Evolutionary conservation across 352 stramenopile genomes (phyloP).

Genomic region (Pythium angustatum): DNA sequence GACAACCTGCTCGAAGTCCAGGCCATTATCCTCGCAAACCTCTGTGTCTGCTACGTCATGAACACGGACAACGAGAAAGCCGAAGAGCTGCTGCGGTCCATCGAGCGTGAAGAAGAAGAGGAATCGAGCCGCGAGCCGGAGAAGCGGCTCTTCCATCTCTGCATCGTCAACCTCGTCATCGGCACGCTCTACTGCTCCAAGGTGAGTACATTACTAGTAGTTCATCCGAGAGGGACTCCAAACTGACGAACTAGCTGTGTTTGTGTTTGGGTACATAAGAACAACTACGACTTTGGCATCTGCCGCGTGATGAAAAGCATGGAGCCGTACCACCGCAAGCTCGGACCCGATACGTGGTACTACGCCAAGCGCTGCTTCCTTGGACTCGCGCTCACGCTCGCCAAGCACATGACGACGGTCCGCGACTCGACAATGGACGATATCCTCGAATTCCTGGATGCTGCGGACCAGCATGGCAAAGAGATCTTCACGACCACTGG

Average conservation of each 20-base stretch:
- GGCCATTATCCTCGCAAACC: conserved; percentile 96
- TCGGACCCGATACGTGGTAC: conserved; percentile 95
- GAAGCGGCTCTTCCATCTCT: conserved; percentile 93
- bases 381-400: conserved; percentile 90
- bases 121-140: conserved; percentile 87
- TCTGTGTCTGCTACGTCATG: conserved; percentile 98
- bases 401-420: conserved; percentile 96
- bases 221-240: no score
- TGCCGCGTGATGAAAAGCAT: conserved; percentile 94
- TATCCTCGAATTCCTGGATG: conserved; percentile 93
- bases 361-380: conserved; percentile 96
- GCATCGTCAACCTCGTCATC: conserved; percentile 98
- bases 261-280: no score
- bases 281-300: conserved; percentile 97
- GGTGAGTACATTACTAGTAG: no score
- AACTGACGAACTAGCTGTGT: no score
- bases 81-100: conserved; percentile 93
- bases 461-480: conserved; percentile 89
- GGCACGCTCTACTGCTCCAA: conserved; percentile 98
- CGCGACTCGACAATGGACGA: conserved; percentile 94
- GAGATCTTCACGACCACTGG: conserved; percentile 89
- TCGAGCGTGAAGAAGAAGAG: conserved; percentile 95
- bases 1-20: conserved; percentile 93
- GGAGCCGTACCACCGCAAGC: conserved; percentile 95
- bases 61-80: conserved; percentile 96